These are phyloP conservation scores for Auriculariales sp. DNA, from an alignment of 768 basidiomycete genomes.

Conservation along the genomic window DNA sequence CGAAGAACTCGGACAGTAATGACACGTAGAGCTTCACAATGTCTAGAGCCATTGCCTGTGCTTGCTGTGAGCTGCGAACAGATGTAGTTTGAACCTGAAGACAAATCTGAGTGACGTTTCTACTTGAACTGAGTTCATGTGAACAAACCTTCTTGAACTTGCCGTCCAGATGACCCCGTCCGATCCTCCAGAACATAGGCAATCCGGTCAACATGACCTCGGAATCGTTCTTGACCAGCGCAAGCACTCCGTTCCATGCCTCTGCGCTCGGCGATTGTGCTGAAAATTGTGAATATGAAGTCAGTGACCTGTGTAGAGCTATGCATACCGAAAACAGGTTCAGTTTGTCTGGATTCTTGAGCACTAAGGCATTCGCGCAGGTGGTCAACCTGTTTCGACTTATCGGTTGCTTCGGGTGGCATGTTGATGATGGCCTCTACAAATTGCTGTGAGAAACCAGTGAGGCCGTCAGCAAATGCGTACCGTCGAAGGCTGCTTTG, in stretches of 20 bases:
- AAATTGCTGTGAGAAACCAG: not conserved
- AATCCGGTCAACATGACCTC: slow-evolving; percentile 73
- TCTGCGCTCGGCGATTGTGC: slow-evolving; percentile 60
- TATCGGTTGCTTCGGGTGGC: slow-evolving; percentile 25
- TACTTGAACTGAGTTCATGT: slow-evolving; percentile 7
- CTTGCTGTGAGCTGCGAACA: slow-evolving; percentile 70
- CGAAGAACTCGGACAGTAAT: slow-evolving; percentile 75
- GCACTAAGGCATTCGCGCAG: slow-evolving; percentile 45
- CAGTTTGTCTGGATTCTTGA: slow-evolving; percentile 49
- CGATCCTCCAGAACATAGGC: slow-evolving; percentile 89
- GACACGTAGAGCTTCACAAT: slow-evolving; percentile 77
- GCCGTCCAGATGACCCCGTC: slow-evolving; percentile 82
- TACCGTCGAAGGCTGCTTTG: slow-evolving; percentile 36
- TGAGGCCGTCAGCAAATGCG: slow-evolving; percentile 8
- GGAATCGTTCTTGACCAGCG: slow-evolving; percentile 75
- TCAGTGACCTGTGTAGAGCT: not conserved
- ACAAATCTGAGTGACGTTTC: slow-evolving; percentile 12
- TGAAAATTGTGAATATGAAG: slow-evolving; percentile 14
- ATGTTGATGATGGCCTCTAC: slow-evolving; percentile 2
- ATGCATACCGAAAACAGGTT: slow-evolving; percentile 41
- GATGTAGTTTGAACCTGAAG: slow-evolving; percentile 21
- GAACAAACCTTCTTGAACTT: slow-evolving; percentile 70
- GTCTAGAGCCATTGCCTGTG: slow-evolving; percentile 76
- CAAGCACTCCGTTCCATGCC: slow-evolving; percentile 66
- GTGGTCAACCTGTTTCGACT: slow-evolving; percentile 24